These are phyloP conservation scores for Fusarium luffae DNA, from an alignment of 2,329 filamentous ascomycete species.

Conservation along the genomic window DNA sequence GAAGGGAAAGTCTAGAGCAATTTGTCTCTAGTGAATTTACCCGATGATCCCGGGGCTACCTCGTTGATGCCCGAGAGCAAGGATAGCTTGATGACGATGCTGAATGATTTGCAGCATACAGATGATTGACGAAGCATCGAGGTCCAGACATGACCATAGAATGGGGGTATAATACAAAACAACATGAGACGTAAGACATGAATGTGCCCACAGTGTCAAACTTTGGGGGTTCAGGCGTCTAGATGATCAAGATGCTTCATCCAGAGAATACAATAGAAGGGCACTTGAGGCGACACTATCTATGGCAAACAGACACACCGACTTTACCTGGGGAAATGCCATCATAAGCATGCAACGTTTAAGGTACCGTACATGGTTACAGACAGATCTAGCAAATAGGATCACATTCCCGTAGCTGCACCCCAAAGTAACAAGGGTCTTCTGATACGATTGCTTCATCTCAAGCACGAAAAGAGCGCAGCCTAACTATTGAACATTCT, in stretches of 20 bases:
- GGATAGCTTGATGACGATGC: background rate
- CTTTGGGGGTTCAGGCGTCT: constrained; percentile 24
- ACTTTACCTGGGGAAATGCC: constrained; percentile 25
- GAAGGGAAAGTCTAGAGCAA: background rate
- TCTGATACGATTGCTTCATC: constrained; percentile 14
- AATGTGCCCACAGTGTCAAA: constrained; percentile 9
- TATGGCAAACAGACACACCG: constrained; percentile 23
- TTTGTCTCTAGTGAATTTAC: background rate
- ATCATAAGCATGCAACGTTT: constrained; percentile 15
- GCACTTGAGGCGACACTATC: background rate
- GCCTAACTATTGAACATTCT: background rate
- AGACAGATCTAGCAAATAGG: constrained; percentile 26
- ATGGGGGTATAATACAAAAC: constrained; percentile 14
- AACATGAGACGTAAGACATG: constrained; percentile 16
- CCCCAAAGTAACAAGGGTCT: constrained; percentile 20
- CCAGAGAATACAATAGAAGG: constrained; percentile 1
- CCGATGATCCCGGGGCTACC: background rate
- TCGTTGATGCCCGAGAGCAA: constrained; percentile 17
- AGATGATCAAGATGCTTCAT: background rate
- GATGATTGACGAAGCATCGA: constrained; percentile 18
- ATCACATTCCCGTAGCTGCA: constrained; percentile 15
- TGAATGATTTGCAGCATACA: constrained; percentile 4
- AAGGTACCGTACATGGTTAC: background rate
- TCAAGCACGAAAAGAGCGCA: constrained; percentile 6
- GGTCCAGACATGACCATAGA: constrained; percentile 3